Percentiles rank a stretch among this genome's conserved stretches.
These are phyloP conservation scores for Neltuma alba DNA, from an alignment of 306 rosid species.

Conservation along the genomic window DNA sequence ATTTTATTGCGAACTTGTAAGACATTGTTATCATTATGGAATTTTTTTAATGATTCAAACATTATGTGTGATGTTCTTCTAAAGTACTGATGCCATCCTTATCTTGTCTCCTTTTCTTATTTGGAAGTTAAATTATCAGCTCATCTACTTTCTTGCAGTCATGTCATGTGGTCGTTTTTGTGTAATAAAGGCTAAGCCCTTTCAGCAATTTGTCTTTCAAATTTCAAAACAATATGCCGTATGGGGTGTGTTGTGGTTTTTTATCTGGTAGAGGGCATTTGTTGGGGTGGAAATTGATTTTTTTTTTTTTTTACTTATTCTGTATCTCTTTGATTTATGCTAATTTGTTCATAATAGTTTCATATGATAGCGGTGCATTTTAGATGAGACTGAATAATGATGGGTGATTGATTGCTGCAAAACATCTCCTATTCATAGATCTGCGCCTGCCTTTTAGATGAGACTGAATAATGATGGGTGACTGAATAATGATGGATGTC, in stretches of 20 bases:
- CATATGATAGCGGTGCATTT: neutral
- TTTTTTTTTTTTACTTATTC: neutral
- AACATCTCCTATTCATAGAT: no score
- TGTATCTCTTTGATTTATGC: neutral
- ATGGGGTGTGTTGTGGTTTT: neutral
- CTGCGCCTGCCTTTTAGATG: no score
- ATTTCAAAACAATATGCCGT: neutral
- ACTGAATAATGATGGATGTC: no score
- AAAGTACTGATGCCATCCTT: neutral
- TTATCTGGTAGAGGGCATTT: neutral
- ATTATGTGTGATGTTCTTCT: no score
- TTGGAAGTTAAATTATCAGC: neutral
- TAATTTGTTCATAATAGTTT: neutral
- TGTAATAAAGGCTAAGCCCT: neutral
- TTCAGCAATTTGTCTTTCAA: neutral
- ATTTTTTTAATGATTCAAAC: no score
- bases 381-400: neutral
- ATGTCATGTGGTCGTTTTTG: neutral
- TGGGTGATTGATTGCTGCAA: no score
- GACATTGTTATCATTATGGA: no score
- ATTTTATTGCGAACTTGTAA: no score
- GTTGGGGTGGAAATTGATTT: neutral
- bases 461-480: no score
- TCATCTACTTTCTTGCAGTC: constrained; percentile 3
- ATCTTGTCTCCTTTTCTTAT: neutral